Evolutionary conservation across 1,284 basidiomycete species (phyloP).

Genomic region (Heterobasidion occidentale): DNA sequence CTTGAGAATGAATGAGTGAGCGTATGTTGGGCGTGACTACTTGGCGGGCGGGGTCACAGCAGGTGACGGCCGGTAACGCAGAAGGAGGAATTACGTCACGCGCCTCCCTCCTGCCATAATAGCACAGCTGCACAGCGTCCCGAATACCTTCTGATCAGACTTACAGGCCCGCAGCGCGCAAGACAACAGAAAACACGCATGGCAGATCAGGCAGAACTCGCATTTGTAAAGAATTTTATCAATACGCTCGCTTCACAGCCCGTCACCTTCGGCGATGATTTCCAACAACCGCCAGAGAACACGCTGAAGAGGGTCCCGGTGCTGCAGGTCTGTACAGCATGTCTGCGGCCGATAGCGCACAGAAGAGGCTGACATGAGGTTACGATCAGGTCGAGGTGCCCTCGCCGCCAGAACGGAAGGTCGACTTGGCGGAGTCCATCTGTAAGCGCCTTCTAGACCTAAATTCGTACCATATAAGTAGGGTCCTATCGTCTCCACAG

Average conservation of each 20-base stretch:
- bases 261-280: slow-evolving; percentile 67
- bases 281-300: slow-evolving; percentile 65
- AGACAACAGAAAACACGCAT: slow-evolving; percentile 18
- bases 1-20: background rate
- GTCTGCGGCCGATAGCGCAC: background rate
- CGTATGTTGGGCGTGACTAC: background rate
- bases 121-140: background rate
- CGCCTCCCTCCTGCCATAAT: background rate
- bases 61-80: too few relatives aligned
- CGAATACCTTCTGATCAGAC: background rate
- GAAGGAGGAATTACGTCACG: background rate
- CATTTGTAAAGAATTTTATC: slow-evolving; percentile 68
- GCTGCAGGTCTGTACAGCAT: slow-evolving; percentile 45
- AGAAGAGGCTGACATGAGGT: background rate
- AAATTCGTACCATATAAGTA: background rate
- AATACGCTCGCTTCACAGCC: slow-evolving; percentile 64
- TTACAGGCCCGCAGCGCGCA: background rate
- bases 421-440: slow-evolving; percentile 24
- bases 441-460: slow-evolving; percentile 19
- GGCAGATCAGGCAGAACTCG: slow-evolving; percentile 63
- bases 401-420: slow-evolving; percentile 43
- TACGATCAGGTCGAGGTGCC: slow-evolving; percentile 46
- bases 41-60: too few relatives aligned
- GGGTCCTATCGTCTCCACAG: slow-evolving; percentile 22
- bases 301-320: slow-evolving; percentile 70